A percentile compares a stretch with the other conserved stretches of the same genome.
Evolutionary conservation across 345 rosid genomes (phyloP).

Genomic region (Lepidium aucheri): DNA sequence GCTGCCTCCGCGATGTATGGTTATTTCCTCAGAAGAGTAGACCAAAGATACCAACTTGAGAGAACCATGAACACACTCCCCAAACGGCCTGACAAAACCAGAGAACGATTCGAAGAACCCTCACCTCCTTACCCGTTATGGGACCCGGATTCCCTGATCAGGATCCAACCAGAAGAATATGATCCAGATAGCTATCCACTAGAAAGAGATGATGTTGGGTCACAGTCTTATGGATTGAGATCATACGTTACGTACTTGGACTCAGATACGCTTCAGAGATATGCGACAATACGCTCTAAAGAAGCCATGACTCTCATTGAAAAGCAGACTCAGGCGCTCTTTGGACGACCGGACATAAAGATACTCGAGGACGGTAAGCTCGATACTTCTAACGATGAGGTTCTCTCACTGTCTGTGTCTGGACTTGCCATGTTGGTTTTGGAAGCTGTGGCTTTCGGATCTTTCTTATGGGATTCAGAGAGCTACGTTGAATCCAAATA

Average conservation of each 20-base stretch:
- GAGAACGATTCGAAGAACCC: constrained; percentile 35
- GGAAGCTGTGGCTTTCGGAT: constrained; percentile 89
- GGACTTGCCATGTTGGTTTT: constrained; percentile 79
- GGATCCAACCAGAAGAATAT: constrained; percentile 39
- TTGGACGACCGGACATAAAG: constrained; percentile 72
- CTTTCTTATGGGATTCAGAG: constrained; percentile 91
- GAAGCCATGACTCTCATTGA: constrained; percentile 78
- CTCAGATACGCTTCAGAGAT: constrained; percentile 84
- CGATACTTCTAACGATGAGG: constrained; percentile 55
- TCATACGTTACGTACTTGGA: constrained; percentile 82
- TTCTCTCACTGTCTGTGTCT: constrained; percentile 45
- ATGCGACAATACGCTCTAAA: constrained; percentile 81
- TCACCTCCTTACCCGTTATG: constrained; percentile 44
- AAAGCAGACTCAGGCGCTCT: constrained; percentile 88
- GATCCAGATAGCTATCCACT: constrained; percentile 19
- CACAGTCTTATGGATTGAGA: constrained; percentile 46
- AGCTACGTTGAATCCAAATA: constrained; percentile 75
- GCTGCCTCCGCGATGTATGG: constrained; percentile 95
- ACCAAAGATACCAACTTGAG: constrained; percentile 83
- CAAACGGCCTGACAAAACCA: constrained; percentile 36
- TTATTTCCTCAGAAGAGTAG: constrained; percentile 84
- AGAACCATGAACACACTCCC: constrained; percentile 83
- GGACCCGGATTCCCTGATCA: constrained; percentile 72
- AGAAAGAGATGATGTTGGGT: constrained; percentile 28
- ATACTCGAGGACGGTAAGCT: constrained; percentile 70